phyloP scores from a whole-genome alignment of 345 rosid species.

The Laguncularia racemosa region DNA sequence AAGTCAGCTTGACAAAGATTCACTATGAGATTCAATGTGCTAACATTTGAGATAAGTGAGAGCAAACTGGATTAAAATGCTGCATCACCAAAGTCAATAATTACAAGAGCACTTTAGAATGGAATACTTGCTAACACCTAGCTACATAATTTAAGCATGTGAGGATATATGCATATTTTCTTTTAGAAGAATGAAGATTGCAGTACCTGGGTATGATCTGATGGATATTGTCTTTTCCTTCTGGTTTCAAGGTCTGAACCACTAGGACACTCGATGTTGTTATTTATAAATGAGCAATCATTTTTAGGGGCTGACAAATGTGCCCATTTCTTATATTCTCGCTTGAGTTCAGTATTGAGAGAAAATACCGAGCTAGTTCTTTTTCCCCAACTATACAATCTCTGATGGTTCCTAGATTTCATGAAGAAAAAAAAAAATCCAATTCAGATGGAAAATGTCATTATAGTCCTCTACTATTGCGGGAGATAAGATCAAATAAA shows the following conservation, averaged over 20 bases:
- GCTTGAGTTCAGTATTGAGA: slow-evolving; percentile 47
- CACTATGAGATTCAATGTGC: no score
- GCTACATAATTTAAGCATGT: neutral
- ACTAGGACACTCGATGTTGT: slow-evolving; percentile 15
- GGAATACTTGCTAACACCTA: neutral
- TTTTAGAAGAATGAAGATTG: neutral
- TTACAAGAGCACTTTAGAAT: no score
- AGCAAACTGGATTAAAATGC: no score
- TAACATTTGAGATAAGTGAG: no score
- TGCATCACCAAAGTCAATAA: no score
- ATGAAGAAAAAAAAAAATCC: slow-evolving; percentile 2
- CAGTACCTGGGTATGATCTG: slow-evolving; percentile 78
- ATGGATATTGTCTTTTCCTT: slow-evolving; percentile 38
- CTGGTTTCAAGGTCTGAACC: slow-evolving; percentile 11
- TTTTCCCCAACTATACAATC: slow-evolving; percentile 42
- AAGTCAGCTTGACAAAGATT: no score
- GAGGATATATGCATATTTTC: neutral
- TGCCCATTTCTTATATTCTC: slow-evolving; percentile 68
- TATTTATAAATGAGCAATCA: slow-evolving; percentile 9
- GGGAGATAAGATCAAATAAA: no score
- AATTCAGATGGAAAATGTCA: neutral
- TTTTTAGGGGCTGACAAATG: slow-evolving; percentile 19
- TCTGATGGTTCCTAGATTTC: slow-evolving; percentile 51
- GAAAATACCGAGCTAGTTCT: slow-evolving; percentile 50
- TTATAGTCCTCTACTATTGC: slow-evolving; percentile 2